Conservation (phyloP, 768 basidiomycete species). For the Lepiota brunneoincarnata region DNA sequence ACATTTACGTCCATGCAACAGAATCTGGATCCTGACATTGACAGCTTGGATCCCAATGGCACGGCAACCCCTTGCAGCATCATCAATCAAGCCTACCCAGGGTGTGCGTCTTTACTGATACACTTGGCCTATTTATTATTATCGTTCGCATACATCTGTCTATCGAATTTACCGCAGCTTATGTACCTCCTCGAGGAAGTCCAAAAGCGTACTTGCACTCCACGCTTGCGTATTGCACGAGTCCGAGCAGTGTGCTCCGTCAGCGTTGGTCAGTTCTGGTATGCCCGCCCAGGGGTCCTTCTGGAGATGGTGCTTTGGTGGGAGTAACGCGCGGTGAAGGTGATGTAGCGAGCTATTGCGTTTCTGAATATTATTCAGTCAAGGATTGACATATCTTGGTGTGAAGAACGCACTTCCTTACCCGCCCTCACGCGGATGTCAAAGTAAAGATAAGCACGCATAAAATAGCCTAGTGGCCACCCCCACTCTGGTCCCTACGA, state of each 20-base stretch:
- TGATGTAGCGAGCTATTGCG: conserved; percentile 71
- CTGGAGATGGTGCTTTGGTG: conserved; percentile 70
- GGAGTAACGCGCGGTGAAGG: conserved; percentile 70
- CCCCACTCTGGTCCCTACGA: conserved; percentile 89
- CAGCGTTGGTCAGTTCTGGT: conserved; percentile 87
- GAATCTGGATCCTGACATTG: too few species aligned
- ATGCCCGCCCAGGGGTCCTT: conserved; percentile 90
- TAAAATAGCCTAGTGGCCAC: conserved; percentile 94
- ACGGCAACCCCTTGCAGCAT: too few species aligned
- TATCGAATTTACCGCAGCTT: conserved; percentile 17
- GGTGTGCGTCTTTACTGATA: too few species aligned
- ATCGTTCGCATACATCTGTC: background rate
- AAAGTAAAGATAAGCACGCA: conserved; percentile 90
- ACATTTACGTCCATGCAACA: too few species aligned
- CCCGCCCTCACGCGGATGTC: conserved; percentile 68
- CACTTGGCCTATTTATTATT: background rate
- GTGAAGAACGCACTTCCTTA: conserved; percentile 50
- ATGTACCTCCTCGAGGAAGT: conserved; percentile 81
- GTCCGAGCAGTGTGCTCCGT: conserved; percentile 81
- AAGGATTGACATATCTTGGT: background rate
- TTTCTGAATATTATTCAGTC: conserved; percentile 44
- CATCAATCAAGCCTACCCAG: too few species aligned
- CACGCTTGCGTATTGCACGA: conserved; percentile 95
- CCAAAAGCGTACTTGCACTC: conserved; percentile 90
- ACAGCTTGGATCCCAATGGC: too few species aligned